These are phyloP conservation scores for Mallotus japonicus DNA, from an alignment of 441 rosid species.

Conservation along the genomic window DNA sequence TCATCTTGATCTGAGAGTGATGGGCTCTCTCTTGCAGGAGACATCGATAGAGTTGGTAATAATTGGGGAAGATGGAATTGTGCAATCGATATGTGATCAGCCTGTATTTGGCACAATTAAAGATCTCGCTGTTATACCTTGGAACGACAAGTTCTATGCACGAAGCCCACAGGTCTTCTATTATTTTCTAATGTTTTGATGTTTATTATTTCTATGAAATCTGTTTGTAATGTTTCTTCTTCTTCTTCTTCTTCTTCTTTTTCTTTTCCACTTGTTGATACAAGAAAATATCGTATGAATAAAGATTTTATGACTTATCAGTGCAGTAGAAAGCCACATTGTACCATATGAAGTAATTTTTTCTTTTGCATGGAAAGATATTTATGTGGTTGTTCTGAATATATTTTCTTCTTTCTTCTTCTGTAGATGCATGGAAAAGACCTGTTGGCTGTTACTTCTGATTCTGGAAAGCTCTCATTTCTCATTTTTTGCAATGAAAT, in stretches of 20 bases:
- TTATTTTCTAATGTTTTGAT: background rate
- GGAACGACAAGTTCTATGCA: conserved; percentile 47
- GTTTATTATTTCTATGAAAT: background rate
- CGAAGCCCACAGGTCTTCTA: conserved; percentile 49
- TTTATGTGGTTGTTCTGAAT: conserved; percentile 12
- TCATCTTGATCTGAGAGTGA: conserved; percentile 1
- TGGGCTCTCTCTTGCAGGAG: conserved; percentile 48
- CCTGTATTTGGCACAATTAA: conserved; percentile 82
- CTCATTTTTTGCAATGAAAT: conserved; percentile 89
- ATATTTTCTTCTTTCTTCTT: conserved; percentile 22
- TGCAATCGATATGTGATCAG: conserved; percentile 81
- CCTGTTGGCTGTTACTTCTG: conserved; percentile 83
- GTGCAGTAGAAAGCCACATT: background rate
- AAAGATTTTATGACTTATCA: background rate
- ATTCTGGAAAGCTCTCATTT: conserved; percentile 95
- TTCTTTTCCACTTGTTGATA: background rate
- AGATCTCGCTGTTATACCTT: conserved; percentile 77
- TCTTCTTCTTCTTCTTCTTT: background rate
- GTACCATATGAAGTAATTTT: background rate
- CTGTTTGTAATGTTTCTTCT: background rate
- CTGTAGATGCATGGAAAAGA: conserved; percentile 70
- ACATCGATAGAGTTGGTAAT: conserved; percentile 87
- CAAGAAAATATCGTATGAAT: conserved; percentile 4
- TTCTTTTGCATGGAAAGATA: background rate
- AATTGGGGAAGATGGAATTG: conserved; percentile 74